Conservation (phyloP, 1,284 basidiomycete species). For the Porogramme epimiltina region DNA sequence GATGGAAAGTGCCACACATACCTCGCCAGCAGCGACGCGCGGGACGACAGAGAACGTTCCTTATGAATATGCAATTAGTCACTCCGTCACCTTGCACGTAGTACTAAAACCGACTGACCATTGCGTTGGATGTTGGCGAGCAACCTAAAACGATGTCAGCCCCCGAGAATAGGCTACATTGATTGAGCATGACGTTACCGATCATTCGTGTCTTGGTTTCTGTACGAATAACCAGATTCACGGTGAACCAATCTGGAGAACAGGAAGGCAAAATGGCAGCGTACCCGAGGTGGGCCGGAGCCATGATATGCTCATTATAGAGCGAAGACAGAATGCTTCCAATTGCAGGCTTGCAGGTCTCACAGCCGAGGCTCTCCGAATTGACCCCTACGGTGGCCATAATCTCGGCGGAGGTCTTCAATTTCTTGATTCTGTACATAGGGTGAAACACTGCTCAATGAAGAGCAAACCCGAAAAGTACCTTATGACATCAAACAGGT, state of each 20-base stretch:
- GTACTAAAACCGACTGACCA: conserved; percentile 35
- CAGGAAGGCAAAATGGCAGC: conserved; percentile 1
- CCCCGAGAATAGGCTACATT: neutral
- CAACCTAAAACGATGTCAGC: conserved; percentile 37
- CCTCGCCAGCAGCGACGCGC: conserved; percentile 67
- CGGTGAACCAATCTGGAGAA: too few species aligned
- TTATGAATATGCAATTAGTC: conserved; percentile 7
- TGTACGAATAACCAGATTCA: conserved; percentile 6
- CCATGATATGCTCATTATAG: conserved; percentile 72
- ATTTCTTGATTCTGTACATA: conserved; percentile 54
- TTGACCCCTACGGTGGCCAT: conserved; percentile 56
- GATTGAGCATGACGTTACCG: conserved; percentile 17
- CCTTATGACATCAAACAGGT: conserved; percentile 72
- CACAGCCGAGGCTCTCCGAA: conserved; percentile 63
- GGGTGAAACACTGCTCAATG: neutral
- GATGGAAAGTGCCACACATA: conserved; percentile 11
- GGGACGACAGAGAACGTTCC: conserved; percentile 76
- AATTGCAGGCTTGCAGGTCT: conserved; percentile 74
- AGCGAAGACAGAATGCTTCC: conserved; percentile 71
- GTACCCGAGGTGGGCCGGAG: conserved; percentile 58
- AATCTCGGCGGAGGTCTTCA: conserved; percentile 58
- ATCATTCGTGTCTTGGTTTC: conserved; percentile 74
- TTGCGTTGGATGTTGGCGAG: conserved; percentile 80
- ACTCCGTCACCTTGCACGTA: neutral
- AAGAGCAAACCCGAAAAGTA: conserved; percentile 11